Base-by-base conservation (phyloP, 2,329 filamentous ascomycete genomes). In the Aspergillus unguis region DNA sequence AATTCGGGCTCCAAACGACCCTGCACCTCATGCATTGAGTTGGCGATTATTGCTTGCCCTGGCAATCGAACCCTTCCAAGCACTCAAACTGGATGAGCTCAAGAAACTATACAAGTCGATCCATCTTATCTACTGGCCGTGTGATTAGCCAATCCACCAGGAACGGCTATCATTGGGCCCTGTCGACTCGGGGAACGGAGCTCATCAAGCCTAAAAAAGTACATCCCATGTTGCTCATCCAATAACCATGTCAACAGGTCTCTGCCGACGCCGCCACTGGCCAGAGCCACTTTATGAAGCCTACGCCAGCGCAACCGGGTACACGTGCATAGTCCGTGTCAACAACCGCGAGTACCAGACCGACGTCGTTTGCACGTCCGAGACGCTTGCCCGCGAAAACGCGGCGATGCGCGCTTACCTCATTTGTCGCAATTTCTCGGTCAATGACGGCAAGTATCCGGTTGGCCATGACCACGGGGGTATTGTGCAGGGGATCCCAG, bases 301-400 rank as follows among this genome's bases (percentile, higher is more conserved):
- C 66, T 90, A 87, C 79, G 82, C 81, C 62, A 85, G 85, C 65
- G 76, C 80, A 59, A 83, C 79, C 64, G 92, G 92, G 68, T 95
- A 87, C 73, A 90, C 87, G 54, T 96, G 92, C 77, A 86, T 91
- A 53, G 92, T 96, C 52, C 83, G 94, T 58, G 92, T 97, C 70
- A 96, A 97, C 77, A 95, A 95, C 63, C 88, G 92, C 68, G 90
- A 96, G 77, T 97, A 96, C 77, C 90, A 92, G 71, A 96, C 92
- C 40, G 91, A 96, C 71, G 82, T 88, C 35, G 83, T 86, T 58
- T 95, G 94, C 75, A 85, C 88, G 69, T 88, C 87, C 57, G 88
- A 92, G 69, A 78, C 83, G 44, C 80, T 95, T 60, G 92, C 92
- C 43, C 89, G 91, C 68, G 92, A 97, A 72, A 94, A 92, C 65